Percentiles rank a stretch among this genome's conserved stretches.
Evolutionary conservation across 2,329 filamentous ascomycete species (phyloP).

Genomic region (Claviceps quebecensis): DNA sequence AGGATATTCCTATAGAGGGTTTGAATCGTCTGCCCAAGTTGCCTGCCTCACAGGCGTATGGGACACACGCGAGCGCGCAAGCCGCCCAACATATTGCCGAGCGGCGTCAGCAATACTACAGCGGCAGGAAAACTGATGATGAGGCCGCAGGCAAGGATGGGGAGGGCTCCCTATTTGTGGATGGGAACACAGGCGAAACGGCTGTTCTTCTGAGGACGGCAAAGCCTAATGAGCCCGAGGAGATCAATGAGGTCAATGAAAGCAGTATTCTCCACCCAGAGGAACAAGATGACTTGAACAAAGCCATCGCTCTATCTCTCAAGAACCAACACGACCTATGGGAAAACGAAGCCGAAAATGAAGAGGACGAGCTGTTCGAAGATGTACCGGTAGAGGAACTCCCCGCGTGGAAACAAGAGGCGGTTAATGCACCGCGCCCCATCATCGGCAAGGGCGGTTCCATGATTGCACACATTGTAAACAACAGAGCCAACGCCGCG

Average conservation of each 20-base stretch:
- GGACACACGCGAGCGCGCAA: constrained; percentile 11
- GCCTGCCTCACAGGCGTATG: constrained; percentile 9
- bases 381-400: constrained; percentile 28
- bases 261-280: constrained; percentile 17
- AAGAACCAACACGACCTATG: constrained; percentile 42
- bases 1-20: constrained; percentile 85
- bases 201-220: constrained; percentile 8
- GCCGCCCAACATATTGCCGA: constrained; percentile 13
- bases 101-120: constrained; percentile 16
- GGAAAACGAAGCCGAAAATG: constrained; percentile 22
- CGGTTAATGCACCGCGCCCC: constrained; percentile 34
- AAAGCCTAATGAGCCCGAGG: constrained; percentile 21
- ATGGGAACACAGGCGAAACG: constrained; percentile 15
- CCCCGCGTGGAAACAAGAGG: constrained; percentile 43
- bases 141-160: constrained; percentile 25
- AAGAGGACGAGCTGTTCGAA: constrained; percentile 32
- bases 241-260: neutral
- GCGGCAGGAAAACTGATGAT: constrained; percentile 6
- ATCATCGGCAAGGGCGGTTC: constrained; percentile 37
- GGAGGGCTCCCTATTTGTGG: constrained; percentile 36
- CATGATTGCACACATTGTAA: constrained; percentile 60
- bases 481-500: constrained; percentile 53
- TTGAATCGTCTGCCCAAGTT: constrained; percentile 66
- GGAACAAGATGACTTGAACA: constrained; percentile 49
- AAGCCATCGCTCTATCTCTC: constrained; percentile 76